Evolutionary conservation across 768 basidiomycete species (phyloP), one percentile per base, ranked within the genome.

Genomic region (Lepiota venenata): DNA sequence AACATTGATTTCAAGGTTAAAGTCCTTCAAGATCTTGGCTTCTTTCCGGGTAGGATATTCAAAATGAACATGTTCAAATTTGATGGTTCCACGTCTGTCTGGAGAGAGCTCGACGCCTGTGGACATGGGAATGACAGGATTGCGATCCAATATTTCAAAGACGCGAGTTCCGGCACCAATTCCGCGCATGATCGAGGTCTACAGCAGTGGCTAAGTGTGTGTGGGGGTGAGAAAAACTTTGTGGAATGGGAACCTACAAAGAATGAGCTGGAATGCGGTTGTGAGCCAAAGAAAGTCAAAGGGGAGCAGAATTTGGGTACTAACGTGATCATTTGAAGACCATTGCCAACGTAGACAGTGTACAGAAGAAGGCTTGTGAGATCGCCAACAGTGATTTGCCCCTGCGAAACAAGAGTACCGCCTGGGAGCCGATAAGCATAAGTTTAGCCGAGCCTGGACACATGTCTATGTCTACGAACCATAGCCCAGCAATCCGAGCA

Each of bases 141-240:
- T 70, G 42, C 93, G 83, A 62, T 93, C 93, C 9, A 98, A 75
- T 14, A 98, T 82, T 58, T 95, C 93, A 67, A 98, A 98, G n/a
- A 98, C 87, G 18, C 96, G 88, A 0, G 83, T 81, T 15, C 93
- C 92, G 1, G 96, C 95, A 53, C 96, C 96, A 47, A 98, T 85
- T 50, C 92, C 96, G 50, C 93, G 92, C 96, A 98, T 98, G 52
- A 98, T 86, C 38, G 93, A 94, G 9, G 91, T 82, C 90, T 92
- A 58, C 22, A 25, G 29, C n/a, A 21, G 41, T 29, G 50, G 12
- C 37, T 37, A 32, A 35, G 37, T 42, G 27, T 25, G 29, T 35
- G 35, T 43, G 7, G 20, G 11, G 46, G 27, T 18, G n/a, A 44
- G 16, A 29, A 16, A 0, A 32, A 8, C 32, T 2, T 32, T 32